phyloP scores from a whole-genome alignment of 2,329 filamentous ascomycete genomes.

The Aspergillus unguis region DNA sequence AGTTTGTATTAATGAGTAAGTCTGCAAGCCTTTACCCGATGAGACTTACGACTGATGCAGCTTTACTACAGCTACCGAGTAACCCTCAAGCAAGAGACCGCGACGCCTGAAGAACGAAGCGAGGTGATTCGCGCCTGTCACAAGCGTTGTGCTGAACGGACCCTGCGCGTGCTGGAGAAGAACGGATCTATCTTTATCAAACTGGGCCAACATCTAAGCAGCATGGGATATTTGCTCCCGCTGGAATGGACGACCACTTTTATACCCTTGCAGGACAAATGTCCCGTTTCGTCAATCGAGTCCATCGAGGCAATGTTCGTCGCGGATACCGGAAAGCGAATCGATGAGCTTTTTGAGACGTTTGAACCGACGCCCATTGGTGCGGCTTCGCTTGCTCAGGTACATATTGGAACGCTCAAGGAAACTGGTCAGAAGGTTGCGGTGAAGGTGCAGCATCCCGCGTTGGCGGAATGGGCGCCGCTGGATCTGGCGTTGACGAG shows the following conservation, averaged over 20 bases:
- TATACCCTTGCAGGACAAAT: constrained; percentile 91
- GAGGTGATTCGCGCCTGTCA: constrained; percentile 77
- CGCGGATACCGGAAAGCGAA: constrained; percentile 71
- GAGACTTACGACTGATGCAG: constrained; percentile 6
- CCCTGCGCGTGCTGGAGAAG: constrained; percentile 81
- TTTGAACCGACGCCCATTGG: constrained; percentile 81
- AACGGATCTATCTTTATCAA: constrained; percentile 99
- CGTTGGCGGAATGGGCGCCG: constrained; percentile 81
- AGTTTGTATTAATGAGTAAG: constrained; percentile 85
- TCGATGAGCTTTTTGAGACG: constrained; percentile 80
- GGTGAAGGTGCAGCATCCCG: constrained; percentile 94
- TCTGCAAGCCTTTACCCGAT: constrained; percentile 16
- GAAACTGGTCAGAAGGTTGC: constrained; percentile 83
- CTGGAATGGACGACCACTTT: constrained; percentile 94
- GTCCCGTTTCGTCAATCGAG: constrained; percentile 83
- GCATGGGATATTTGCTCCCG: constrained; percentile 91
- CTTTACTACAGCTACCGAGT: constrained; percentile 68
- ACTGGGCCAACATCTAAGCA: constrained; percentile 90
- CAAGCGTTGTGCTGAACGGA: constrained; percentile 85
- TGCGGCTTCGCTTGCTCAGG: constrained; percentile 89
- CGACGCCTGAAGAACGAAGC: constrained; percentile 63
- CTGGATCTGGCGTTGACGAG: constrained; percentile 81
- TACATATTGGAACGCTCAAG: constrained; percentile 81
- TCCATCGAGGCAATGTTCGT: constrained; percentile 85
- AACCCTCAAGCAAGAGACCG: constrained; percentile 67